Evolutionary conservation across 768 basidiomycete species (phyloP), one percentile per base, ranked within the genome.

Genomic region (Termitomyces sp.): DNA sequence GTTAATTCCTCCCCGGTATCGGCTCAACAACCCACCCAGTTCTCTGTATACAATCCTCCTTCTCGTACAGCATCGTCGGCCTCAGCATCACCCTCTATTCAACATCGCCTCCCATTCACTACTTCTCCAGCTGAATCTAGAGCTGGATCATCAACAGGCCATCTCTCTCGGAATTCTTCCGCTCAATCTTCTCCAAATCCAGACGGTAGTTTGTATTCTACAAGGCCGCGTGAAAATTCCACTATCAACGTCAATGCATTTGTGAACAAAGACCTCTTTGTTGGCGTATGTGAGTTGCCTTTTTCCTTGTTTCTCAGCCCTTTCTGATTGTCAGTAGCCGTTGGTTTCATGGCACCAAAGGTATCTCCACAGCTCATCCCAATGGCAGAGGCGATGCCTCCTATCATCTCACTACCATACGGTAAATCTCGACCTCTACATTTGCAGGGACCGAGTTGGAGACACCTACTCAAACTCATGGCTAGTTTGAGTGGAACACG

Each of bases 391-490:
- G 64, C 77, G 3, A 80, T 92, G 72, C 90, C 90, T 5, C 85
- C 86, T 60, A 79, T 88, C 43, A 83, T 93, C n/a, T 79, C 83
- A 5, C 73, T 93, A 55, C 87, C 88, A 5, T 87, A 85, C 65
- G 86, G 84, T 5, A 81, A 80, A 59, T 82, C 78, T 46, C 82
- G 86, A 13, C 79, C 87, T 10, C 75, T 91, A 57, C 88, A 92
- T 66, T 70, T 93, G 36, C 86, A 86, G 63, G 87, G 87, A 1
- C 83, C 84, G 6, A 85, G 73, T 60, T 93, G 91, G 91, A 80
- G 83, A 26, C 83, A 84, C 67, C 64, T 92, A 54, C 74, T 92
- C 39, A 88, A 84, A 63, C 68, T 92, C 42, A 83, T 93, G 82
- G 90, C 89, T 27, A 76, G 85, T 59, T 69, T 91, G 57, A 85